Evolutionary conservation across 2,329 filamentous ascomycete species (phyloP).

Genomic region (Monosporascus cannonballus): DNA sequence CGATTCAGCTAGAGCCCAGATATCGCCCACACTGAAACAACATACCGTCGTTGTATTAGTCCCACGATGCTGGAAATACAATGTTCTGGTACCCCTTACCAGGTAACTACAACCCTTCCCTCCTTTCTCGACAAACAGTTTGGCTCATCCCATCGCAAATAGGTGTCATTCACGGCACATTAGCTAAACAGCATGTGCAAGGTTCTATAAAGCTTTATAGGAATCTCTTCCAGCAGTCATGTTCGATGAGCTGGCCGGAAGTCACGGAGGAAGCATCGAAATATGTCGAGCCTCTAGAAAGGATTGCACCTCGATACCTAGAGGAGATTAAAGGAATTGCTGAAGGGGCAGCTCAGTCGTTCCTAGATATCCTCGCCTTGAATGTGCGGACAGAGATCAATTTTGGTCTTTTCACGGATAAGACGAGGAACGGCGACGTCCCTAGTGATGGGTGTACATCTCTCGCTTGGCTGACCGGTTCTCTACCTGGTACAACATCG

Average conservation of each 20-base stretch:
- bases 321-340: conserved; percentile 48
- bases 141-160: conserved; percentile 23
- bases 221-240: conserved; percentile 26
- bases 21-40: neutral
- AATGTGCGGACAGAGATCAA: conserved; percentile 53
- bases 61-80: conserved; percentile 5
- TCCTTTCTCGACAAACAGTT: neutral
- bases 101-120: conserved; percentile 1
- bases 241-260: conserved; percentile 26
- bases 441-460: conserved; percentile 50
- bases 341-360: conserved; percentile 36
- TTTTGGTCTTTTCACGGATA: conserved; percentile 44
- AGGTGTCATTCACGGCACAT: conserved; percentile 27
- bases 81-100: conserved; percentile 8
- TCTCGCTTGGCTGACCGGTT: conserved; percentile 35
- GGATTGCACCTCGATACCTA: conserved; percentile 29
- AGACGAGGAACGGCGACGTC: conserved; percentile 5
- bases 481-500: conserved; percentile 22
- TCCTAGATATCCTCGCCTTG: conserved; percentile 50
- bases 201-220: conserved; percentile 31
- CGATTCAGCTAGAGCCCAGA: neutral
- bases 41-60: neutral
- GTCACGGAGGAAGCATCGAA: conserved; percentile 30
- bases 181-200: conserved; percentile 24
- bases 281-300: conserved; percentile 39